phyloP scores from a whole-genome alignment of 768 basidiomycete species.

The Hortiboletus campestris region DNA sequence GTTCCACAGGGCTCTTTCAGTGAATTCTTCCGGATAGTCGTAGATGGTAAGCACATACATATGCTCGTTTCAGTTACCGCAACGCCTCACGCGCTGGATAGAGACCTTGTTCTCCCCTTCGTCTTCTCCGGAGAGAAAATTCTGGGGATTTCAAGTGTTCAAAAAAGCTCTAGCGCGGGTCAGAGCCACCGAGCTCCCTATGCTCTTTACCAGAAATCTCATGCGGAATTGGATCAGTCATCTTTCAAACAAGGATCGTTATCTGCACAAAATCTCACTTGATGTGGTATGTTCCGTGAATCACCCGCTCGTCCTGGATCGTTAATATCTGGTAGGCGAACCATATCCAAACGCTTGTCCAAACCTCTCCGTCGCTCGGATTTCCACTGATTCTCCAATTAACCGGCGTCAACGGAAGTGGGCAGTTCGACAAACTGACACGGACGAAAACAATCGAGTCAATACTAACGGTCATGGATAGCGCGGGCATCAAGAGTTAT shows the following conservation, averaged over 20 bases:
- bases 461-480: constrained; percentile 72
- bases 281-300: constrained; percentile 58
- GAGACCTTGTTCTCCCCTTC: constrained; percentile 85
- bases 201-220: constrained; percentile 92
- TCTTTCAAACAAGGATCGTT: constrained; percentile 81
- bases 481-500: constrained; percentile 73
- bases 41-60: constrained; percentile 68
- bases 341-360: constrained; percentile 72
- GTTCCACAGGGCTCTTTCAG: constrained; percentile 62
- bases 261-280: constrained; percentile 84
- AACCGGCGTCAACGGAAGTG: constrained; percentile 77
- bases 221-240: constrained; percentile 98
- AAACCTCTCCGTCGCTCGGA: constrained; percentile 73
- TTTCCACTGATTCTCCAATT: constrained; percentile 84
- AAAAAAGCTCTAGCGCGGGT: constrained; percentile 73
- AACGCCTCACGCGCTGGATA: constrained; percentile 30
- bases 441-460: constrained; percentile 91
- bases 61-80: neutral
- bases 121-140: constrained; percentile 85
- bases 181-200: constrained; percentile 63
- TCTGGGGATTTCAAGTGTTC: constrained; percentile 95
- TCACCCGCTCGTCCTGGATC: neutral
- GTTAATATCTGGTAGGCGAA: constrained; percentile 49
- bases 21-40: constrained; percentile 88
- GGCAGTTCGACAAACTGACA: constrained; percentile 89